Evolutionary conservation across 768 basidiomycete species (phyloP).

Genomic region (Podaxis carcinomalis): DNA sequence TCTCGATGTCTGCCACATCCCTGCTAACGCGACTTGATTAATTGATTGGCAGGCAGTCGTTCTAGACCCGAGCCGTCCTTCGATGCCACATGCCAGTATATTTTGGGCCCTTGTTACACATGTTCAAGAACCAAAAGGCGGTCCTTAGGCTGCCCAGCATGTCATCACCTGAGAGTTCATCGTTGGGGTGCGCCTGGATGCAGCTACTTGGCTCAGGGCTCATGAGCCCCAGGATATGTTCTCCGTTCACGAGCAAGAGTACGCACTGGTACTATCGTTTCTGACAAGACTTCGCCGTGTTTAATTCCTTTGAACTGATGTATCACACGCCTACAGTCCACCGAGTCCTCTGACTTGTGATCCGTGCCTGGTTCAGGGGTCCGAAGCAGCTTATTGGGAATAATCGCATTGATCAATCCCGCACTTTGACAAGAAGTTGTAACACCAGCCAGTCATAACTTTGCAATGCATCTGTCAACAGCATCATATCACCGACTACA

Average conservation of each 20-base stretch:
- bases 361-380: background rate
- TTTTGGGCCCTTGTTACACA: too few relatives aligned
- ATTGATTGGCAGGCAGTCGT: too few relatives aligned
- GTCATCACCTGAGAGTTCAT: too few relatives aligned
- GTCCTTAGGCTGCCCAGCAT: too few relatives aligned
- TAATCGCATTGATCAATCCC: background rate
- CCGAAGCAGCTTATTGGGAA: background rate
- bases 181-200: too few relatives aligned
- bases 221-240: too few relatives aligned
- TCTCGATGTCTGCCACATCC: too few relatives aligned
- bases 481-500: constrained; percentile 7
- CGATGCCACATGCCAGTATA: too few relatives aligned
- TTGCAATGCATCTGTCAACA: constrained; percentile 2
- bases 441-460: background rate
- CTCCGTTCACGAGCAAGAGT: background rate
- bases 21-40: too few relatives aligned
- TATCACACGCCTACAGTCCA: background rate
- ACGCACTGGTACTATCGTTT: background rate
- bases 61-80: too few relatives aligned
- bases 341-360: background rate
- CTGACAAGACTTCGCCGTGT: background rate
- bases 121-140: too few relatives aligned
- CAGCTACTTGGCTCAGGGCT: too few relatives aligned
- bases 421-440: background rate
- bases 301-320: background rate